Conservation (phyloP, 345 rosid species). For the Anastatica hierochuntica region DNA sequence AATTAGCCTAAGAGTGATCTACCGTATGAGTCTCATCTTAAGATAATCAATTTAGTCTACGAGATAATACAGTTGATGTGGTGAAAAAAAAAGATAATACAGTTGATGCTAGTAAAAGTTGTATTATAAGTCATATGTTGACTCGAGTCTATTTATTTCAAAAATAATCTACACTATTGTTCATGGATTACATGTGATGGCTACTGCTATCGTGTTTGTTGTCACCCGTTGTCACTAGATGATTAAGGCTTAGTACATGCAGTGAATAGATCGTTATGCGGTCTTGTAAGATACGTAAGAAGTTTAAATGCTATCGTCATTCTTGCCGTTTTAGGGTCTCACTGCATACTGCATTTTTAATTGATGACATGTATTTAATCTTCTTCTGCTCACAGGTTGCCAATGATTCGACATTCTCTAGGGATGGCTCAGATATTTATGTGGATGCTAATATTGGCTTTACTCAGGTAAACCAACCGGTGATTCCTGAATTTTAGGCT, state of each 20-base stretch:
- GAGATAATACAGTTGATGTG: no score
- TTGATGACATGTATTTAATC: no score
- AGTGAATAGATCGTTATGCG: not conserved
- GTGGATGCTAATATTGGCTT: conserved; percentile 79
- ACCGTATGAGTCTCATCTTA: not conserved
- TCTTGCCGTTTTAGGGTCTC: no score
- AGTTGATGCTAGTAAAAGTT: not conserved
- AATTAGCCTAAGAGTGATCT: no score
- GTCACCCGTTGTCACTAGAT: not conserved
- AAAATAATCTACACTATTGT: not conserved
- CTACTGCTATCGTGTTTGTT: conserved; percentile 5
- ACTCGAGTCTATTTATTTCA: not conserved
- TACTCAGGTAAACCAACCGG: conserved; percentile 57
- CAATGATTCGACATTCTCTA: conserved; percentile 59
- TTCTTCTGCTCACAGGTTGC: conserved; percentile 48
- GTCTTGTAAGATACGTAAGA: no score
- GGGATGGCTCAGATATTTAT: conserved; percentile 87
- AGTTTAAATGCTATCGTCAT: no score
- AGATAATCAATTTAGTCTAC: conserved; percentile 8
- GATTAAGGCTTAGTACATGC: not conserved
- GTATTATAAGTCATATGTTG: not conserved
- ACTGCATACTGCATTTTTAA: no score
- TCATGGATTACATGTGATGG: conserved; percentile 4
- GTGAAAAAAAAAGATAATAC: conserved; percentile 2
- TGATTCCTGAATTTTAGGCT: conserved; percentile 11